A percentile compares a stretch with the other conserved stretches of the same genome.
These are phyloP conservation scores for Ceratobasidium sp. DNA, from an alignment of 1,284 basidiomycete genomes.

Conservation along the genomic window DNA sequence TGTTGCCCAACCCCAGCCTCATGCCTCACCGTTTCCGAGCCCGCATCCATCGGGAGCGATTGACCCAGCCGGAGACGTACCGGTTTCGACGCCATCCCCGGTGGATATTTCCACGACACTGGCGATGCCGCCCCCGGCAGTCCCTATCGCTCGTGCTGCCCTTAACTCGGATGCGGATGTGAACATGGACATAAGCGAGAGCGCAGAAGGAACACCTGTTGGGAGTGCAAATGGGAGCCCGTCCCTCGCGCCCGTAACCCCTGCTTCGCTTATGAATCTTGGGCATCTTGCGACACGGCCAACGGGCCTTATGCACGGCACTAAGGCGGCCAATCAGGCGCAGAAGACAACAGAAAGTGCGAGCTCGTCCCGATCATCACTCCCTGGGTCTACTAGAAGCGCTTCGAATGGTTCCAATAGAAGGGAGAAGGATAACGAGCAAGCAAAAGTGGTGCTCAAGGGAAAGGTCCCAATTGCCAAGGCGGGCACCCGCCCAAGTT, in stretches of 20 bases:
- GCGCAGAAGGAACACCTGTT: slow-evolving; percentile 37
- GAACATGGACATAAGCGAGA: slow-evolving; percentile 34
- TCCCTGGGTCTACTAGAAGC: slow-evolving; percentile 11
- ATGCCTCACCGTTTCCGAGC: slow-evolving; percentile 34
- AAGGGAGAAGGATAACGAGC: slow-evolving; percentile 49
- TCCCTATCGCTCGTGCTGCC: slow-evolving; percentile 51
- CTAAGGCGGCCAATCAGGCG: slow-evolving; percentile 46
- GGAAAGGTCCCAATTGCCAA: slow-evolving; percentile 39
- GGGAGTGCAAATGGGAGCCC: slow-evolving; percentile 46
- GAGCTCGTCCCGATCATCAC: slow-evolving; percentile 27
- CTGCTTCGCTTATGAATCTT: slow-evolving; percentile 88
- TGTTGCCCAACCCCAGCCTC: slow-evolving; percentile 29
- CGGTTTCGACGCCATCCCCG: slow-evolving; percentile 74
- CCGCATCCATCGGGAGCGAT: slow-evolving; percentile 33
- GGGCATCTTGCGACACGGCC: slow-evolving; percentile 64
- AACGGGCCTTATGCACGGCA: slow-evolving; percentile 54
- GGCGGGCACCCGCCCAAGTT: slow-evolving; percentile 28
- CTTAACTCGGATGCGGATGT: slow-evolving; percentile 44
- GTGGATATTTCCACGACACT: slow-evolving; percentile 67
- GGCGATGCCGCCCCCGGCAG: slow-evolving; percentile 81
- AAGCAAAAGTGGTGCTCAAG: slow-evolving; percentile 22
- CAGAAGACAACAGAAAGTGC: slow-evolving; percentile 33
- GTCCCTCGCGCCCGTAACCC: slow-evolving; percentile 79
- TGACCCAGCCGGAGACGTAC: slow-evolving; percentile 34
- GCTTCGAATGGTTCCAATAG: slow-evolving; percentile 40